These are phyloP conservation scores for Rhynchosporium graminicola DNA, from an alignment of 2,329 filamentous ascomycete genomes.

Conservation along the genomic window DNA sequence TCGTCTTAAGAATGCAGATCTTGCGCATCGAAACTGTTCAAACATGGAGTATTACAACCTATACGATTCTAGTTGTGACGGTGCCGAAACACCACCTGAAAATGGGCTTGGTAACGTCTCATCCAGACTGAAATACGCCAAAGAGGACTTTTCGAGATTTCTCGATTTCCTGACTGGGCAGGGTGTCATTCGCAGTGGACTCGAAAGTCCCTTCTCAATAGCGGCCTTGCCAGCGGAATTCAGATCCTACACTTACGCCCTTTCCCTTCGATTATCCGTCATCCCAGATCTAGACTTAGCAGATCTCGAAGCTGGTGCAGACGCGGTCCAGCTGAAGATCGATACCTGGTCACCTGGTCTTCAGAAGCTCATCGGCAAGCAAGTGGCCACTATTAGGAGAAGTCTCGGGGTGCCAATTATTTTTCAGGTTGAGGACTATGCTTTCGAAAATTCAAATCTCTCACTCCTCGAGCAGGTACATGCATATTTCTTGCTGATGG, in stretches of 20 bases:
- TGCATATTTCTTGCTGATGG: slow-evolving; percentile 58
- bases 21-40: slow-evolving; percentile 49
- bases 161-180: slow-evolving; percentile 59
- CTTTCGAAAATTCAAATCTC: slow-evolving; percentile 33
- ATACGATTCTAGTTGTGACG: slow-evolving; percentile 45
- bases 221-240: slow-evolving; percentile 59
- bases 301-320: slow-evolving; percentile 57
- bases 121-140: slow-evolving; percentile 52
- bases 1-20: slow-evolving; percentile 47
- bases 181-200: slow-evolving; percentile 51
- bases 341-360: slow-evolving; percentile 57
- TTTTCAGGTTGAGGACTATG: slow-evolving; percentile 55
- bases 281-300: slow-evolving; percentile 55
- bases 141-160: slow-evolving; percentile 61
- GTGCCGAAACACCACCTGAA: slow-evolving; percentile 44
- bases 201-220: slow-evolving; percentile 62
- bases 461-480: slow-evolving; percentile 34
- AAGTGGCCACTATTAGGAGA: slow-evolving; percentile 58
- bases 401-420: slow-evolving; percentile 58
- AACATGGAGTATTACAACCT: slow-evolving; percentile 69
- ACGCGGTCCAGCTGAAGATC: slow-evolving; percentile 61
- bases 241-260: slow-evolving; percentile 65
- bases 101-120: slow-evolving; percentile 48
- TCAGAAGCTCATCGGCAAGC: slow-evolving; percentile 52
- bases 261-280: slow-evolving; percentile 60